These are phyloP conservation scores for Saccharomycopsis capsularis DNA, from an alignment of 805 yeast species.

Conservation along the genomic window DNA sequence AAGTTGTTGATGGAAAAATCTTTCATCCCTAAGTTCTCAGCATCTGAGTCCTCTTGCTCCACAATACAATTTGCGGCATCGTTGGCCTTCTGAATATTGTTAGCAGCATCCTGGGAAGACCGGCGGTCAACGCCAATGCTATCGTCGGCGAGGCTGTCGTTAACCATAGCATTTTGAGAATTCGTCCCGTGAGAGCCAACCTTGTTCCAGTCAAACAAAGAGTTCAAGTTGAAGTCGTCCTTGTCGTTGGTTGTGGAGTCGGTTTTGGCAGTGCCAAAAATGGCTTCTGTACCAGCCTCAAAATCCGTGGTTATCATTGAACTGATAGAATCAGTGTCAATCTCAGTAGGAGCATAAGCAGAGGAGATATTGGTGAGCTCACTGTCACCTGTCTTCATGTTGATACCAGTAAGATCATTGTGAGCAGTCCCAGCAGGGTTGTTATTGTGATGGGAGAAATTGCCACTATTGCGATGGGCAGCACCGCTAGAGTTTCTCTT, in stretches of 20 bases:
- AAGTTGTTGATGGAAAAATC: slow-evolving; percentile 8
- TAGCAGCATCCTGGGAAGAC: not conserved
- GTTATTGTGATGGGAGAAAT: not conserved
- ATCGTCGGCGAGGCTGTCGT: not conserved
- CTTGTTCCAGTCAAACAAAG: slow-evolving; percentile 4
- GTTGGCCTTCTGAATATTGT: not conserved
- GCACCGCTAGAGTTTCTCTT: slow-evolving; percentile 1
- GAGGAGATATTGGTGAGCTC: not conserved
- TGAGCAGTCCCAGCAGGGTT: not conserved
- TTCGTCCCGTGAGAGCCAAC: not conserved
- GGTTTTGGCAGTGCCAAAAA: not conserved
- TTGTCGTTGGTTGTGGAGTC: not conserved
- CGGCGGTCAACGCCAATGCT: not conserved
- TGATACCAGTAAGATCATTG: not conserved
- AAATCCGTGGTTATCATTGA: not conserved
- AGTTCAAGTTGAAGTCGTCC: not conserved
- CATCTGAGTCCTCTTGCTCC: not conserved
- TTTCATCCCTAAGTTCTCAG: not conserved
- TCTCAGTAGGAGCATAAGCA: not conserved
- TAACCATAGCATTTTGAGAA: not conserved
- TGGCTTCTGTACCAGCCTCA: no score
- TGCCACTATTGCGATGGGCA: not conserved
- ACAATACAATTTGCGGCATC: not conserved
- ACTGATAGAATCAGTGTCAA: not conserved
- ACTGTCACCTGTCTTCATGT: no score